Conservation (phyloP, 495 filamentous ascomycete genomes). For the Evansstolkia leycettana region DNA sequence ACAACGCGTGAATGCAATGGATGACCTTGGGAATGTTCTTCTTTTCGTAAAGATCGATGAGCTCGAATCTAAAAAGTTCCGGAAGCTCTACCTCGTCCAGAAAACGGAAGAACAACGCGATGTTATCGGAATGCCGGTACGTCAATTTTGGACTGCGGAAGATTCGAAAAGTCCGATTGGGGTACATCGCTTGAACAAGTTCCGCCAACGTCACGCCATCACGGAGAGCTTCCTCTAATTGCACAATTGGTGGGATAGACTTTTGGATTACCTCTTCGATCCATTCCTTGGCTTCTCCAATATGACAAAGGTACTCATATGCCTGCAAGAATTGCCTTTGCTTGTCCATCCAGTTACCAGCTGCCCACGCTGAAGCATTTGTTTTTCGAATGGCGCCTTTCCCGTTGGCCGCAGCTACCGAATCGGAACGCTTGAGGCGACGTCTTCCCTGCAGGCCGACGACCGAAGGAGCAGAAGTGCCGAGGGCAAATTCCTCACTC, state of each 20-base stretch:
- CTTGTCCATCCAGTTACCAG: constrained; percentile 96
- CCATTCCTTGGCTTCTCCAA: constrained; percentile 99
- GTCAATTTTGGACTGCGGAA: constrained; percentile 77
- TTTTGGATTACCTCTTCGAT: constrained; percentile 89
- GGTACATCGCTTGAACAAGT: constrained; percentile 82
- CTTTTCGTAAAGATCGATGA: constrained; percentile 98
- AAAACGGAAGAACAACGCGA: constrained; percentile 85
- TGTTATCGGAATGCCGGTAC: constrained; percentile 95
- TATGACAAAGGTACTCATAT: constrained; percentile 98
- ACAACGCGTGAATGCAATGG: constrained; percentile 94
- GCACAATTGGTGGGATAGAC: constrained; percentile 86
- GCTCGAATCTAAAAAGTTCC: constrained; percentile 95
- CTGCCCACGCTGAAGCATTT: constrained; percentile 58
- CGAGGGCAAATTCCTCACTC: constrained; percentile 68
- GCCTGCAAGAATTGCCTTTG: constrained; percentile 93
- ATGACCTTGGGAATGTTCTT: constrained; percentile 99
- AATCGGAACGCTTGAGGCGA: constrained; percentile 65
- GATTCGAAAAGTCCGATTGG: constrained; percentile 61
- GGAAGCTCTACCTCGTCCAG: constrained; percentile 88
- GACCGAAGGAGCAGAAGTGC: constrained; percentile 65
- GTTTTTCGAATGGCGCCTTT: constrained; percentile 34
- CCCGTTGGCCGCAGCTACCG: constrained; percentile 33
- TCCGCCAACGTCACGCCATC: constrained; percentile 94
- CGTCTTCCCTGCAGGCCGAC: constrained; percentile 74
- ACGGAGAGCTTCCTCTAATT: constrained; percentile 84